Evolutionary conservation across 495 filamentous ascomycete species (phyloP).

Genomic region (Chaetomium fimeti): DNA sequence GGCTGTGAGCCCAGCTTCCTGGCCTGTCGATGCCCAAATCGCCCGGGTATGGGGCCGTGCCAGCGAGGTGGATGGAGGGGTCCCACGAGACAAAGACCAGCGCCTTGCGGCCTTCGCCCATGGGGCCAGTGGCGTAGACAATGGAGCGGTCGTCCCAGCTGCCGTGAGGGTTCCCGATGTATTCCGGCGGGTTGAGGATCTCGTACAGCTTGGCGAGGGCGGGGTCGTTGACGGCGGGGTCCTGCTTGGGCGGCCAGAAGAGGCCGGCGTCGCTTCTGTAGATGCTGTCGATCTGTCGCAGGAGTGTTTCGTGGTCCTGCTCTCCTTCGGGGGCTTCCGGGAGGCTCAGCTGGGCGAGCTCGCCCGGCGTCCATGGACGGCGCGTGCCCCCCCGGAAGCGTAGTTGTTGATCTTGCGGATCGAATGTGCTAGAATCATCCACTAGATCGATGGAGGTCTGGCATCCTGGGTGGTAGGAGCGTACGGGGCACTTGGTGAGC

Average conservation of each 20-base stretch:
- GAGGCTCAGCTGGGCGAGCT: constrained; percentile 36
- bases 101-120: constrained; percentile 42
- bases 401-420: constrained; percentile 36
- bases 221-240: constrained; percentile 31
- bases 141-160: constrained; percentile 62
- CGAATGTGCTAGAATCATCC: constrained; percentile 49
- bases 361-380: constrained; percentile 55
- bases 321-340: not conserved
- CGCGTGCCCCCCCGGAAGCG: constrained; percentile 35
- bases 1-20: not conserved
- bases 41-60: constrained; percentile 25
- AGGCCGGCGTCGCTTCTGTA: constrained; percentile 52
- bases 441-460: constrained; percentile 67
- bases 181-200: constrained; percentile 57
- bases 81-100: constrained; percentile 67
- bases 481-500: constrained; percentile 57
- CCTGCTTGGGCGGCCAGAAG: constrained; percentile 60
- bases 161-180: constrained; percentile 50
- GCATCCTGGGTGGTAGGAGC: constrained; percentile 57
- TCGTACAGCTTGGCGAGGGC: constrained; percentile 49
- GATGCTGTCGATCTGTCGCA: constrained; percentile 37
- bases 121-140: constrained; percentile 51
- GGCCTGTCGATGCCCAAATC: not conserved
- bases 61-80: constrained; percentile 40
- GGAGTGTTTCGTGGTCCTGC: constrained; percentile 19